Evolutionary conservation across 495 filamentous ascomycete species (phyloP).

Genomic region (Daldinia concentrica): DNA sequence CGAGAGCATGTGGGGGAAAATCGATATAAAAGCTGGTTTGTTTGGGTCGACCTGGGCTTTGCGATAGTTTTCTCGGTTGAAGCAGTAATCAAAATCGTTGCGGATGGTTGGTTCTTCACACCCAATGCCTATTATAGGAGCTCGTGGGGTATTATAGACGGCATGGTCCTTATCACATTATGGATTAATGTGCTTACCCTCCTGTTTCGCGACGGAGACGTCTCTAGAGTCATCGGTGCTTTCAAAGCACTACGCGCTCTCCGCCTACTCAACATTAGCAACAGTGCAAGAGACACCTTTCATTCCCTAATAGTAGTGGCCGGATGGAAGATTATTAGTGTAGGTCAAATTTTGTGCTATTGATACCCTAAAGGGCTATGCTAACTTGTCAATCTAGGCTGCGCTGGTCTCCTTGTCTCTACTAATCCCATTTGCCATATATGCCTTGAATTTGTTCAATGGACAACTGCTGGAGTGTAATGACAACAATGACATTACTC

Average conservation of each 20-base stretch:
- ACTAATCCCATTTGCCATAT: slow-evolving; percentile 95
- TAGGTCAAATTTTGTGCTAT: slow-evolving; percentile 36
- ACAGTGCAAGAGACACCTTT: slow-evolving; percentile 94
- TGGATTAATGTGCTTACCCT: slow-evolving; percentile 95
- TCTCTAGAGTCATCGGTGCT: slow-evolving; percentile 90
- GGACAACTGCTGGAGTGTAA: slow-evolving; percentile 85
- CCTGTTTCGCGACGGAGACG: slow-evolving; percentile 75
- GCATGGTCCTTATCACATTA: slow-evolving; percentile 87
- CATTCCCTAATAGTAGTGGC: slow-evolving; percentile 95
- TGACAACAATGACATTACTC: slow-evolving; percentile 66
- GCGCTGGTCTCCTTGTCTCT: slow-evolving; percentile 94
- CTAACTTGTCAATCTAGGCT: slow-evolving; percentile 56
- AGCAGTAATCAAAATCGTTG: slow-evolving; percentile 90
- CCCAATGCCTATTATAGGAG: slow-evolving; percentile 97
- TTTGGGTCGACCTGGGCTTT: slow-evolving; percentile 90
- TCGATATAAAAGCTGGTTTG: slow-evolving; percentile 85
- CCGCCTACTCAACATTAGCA: slow-evolving; percentile 91
- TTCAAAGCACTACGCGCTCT: slow-evolving; percentile 98
- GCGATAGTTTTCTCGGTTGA: slow-evolving; percentile 88
- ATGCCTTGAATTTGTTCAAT: slow-evolving; percentile 90
- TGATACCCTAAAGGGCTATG: neutral
- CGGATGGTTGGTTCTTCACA: slow-evolving; percentile 96
- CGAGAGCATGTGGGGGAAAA: slow-evolving; percentile 48
- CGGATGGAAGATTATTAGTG: slow-evolving; percentile 84
- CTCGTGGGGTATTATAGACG: slow-evolving; percentile 97